Evolutionary conservation across 306 rosid genomes (phyloP), one percentile per base, ranked within the genome.

Genomic region (Cucumis cinereus): DNA sequence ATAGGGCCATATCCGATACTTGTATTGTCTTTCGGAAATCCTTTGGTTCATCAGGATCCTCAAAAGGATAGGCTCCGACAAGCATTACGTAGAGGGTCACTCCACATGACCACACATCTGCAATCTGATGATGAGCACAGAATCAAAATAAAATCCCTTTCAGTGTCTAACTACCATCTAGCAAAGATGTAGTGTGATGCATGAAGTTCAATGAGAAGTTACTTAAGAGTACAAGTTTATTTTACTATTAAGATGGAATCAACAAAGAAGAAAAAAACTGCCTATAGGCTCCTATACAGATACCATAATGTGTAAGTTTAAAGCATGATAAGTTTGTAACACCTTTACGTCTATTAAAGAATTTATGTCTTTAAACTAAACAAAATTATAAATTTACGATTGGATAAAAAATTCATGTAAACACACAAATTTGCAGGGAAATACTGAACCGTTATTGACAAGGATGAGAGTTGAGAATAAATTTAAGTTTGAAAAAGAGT

Each of bases 21-120:
- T 91, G 96, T 85, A 93, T 91, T 17, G 98, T 91, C 87, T 80
- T 93, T 79, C 97, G 84, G 85, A 87, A 91, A 87, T 92, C 96
- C 79, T 80, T 90, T 43, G 98, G 96, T 74, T 90, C 90, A 69
- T 81, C 85, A 73, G 96, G 98, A 84, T 93, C 98, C 83, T 93
- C 98, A 56, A 93, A 93, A 82, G 98, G 98, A 79, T 93, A 93
- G 72, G 85, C 82, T 77, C 97, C 97, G 56, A 93, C 91, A 28
- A 93, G 84, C 97, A 93, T 91, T 81, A 93, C 98, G 62, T 88
- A 93, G 69, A 93, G 88, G 86, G 97, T 91, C 54, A 91, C 98
- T 64, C 97, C 98, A 86, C 97, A 91, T 6, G 98, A 93, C 98
- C 98, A 93, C 41, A 93, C 97, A 91, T 91, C 98, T 67, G 98